Evolutionary conservation across 2,329 filamentous ascomycete genomes (phyloP).

Genomic region (Penicillium vulpinum): DNA sequence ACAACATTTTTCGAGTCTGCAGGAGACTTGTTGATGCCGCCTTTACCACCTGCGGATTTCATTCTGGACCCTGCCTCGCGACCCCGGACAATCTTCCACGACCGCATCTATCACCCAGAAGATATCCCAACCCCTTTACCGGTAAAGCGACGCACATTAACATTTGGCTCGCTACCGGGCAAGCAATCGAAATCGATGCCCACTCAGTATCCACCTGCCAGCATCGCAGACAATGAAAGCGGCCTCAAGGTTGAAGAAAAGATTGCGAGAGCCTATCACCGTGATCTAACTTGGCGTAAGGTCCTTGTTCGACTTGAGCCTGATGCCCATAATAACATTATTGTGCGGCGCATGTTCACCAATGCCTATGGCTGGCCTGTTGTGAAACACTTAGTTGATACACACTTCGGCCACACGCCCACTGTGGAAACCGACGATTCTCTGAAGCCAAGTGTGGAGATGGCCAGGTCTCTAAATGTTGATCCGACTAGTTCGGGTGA

Average conservation of each 20-base stretch:
- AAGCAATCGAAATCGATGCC: constrained; percentile 17
- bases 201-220: constrained; percentile 14
- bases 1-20: constrained; percentile 96
- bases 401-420: constrained; percentile 81
- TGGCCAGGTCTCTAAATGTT: constrained; percentile 62
- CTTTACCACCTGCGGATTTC: constrained; percentile 77
- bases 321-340: constrained; percentile 97
- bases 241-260: constrained; percentile 93
- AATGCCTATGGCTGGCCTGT: constrained; percentile 99
- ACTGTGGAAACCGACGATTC: constrained; percentile 67
- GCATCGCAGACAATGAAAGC: constrained; percentile 23
- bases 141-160: constrained; percentile 44
- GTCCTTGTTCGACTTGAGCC: constrained; percentile 93
- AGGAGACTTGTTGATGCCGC: constrained; percentile 87
- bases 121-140: constrained; percentile 82
- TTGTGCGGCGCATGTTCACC: constrained; percentile 92
- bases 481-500: constrained; percentile 63
- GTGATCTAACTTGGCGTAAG: constrained; percentile 90
- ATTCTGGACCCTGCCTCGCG: constrained; percentile 79
- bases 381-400: constrained; percentile 89
- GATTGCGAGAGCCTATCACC: constrained; percentile 93
- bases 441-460: constrained; percentile 65
- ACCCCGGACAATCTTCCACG: constrained; percentile 91
- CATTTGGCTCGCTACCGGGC: constrained; percentile 26
- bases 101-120: constrained; percentile 87